Evolutionary conservation across 1,284 basidiomycete species (phyloP).

Genomic region (Papiliotrema nemorosa): DNA sequence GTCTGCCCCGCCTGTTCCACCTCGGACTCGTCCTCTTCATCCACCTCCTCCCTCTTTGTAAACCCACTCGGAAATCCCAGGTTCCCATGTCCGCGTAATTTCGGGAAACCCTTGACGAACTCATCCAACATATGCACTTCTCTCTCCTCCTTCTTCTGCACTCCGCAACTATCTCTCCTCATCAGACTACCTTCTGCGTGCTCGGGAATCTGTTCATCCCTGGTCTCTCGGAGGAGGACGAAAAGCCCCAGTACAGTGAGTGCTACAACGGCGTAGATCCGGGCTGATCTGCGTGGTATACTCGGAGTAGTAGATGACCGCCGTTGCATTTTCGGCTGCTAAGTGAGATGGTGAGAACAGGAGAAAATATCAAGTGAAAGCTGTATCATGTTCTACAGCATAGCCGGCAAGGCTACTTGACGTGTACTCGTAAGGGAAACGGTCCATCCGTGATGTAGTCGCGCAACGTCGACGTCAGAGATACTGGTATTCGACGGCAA

Average conservation of each 20-base stretch:
- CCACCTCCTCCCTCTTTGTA: too few relatives aligned
- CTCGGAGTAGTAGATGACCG: too few relatives aligned
- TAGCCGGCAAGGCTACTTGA: too few relatives aligned
- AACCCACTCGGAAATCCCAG: slow-evolving; percentile 1
- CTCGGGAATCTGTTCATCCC: background rate
- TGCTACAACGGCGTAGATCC: background rate
- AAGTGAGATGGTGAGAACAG: too few relatives aligned
- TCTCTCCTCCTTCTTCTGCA: background rate
- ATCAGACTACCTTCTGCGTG: background rate
- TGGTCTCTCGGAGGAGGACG: background rate
- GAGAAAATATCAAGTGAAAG: too few relatives aligned
- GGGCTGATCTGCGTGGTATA: background rate
- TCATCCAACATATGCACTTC: background rate
- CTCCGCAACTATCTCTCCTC: background rate
- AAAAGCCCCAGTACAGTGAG: background rate
- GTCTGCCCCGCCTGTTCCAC: background rate
- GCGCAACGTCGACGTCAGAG: too few relatives aligned
- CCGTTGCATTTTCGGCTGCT: too few relatives aligned
- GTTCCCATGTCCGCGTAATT: background rate
- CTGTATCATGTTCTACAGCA: too few relatives aligned
- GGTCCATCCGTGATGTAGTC: too few relatives aligned
- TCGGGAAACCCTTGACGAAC: slow-evolving; percentile 1
- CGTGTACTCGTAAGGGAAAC: too few relatives aligned
- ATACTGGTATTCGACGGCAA: too few relatives aligned
- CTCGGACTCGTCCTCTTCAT: too few relatives aligned